Conservation (phyloP, 331 rosid genomes). For the Telfairia occidentalis region DNA sequence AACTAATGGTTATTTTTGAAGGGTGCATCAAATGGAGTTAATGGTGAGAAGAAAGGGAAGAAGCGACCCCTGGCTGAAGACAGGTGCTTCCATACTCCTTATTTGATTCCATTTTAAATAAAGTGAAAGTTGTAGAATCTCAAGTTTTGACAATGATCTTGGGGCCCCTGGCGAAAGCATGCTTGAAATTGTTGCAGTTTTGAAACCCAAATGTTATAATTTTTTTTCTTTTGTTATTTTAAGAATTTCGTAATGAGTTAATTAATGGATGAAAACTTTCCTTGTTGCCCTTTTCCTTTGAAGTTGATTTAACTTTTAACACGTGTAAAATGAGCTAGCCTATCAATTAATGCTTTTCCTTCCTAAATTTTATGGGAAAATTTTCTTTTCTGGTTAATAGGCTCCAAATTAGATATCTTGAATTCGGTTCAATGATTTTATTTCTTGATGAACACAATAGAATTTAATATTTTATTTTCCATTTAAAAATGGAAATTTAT, state of each 20-base stretch:
- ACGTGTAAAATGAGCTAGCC: neutral
- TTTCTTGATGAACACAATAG: neutral
- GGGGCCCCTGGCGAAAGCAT: neutral
- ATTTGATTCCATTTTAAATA: neutral
- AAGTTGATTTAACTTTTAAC: neutral
- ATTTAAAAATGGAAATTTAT: neutral
- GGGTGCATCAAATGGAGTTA: slow-evolving; percentile 45
- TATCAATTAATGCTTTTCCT: neutral
- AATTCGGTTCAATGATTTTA: neutral
- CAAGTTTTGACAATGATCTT: neutral
- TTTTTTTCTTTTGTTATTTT: neutral
- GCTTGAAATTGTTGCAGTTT: neutral
- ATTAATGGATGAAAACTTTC: neutral
- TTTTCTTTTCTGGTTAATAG: neutral
- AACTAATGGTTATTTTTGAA: slow-evolving; percentile 18
- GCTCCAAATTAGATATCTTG: neutral
- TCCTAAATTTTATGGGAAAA: neutral
- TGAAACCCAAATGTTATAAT: neutral
- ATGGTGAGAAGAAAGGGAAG: slow-evolving; percentile 44
- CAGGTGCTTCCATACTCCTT: slow-evolving; percentile 31
- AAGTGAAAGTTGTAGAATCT: neutral
- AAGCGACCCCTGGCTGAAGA: slow-evolving; percentile 33
- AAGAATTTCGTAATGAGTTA: neutral
- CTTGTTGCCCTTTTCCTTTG: neutral
- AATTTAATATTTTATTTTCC: neutral